Evolutionary conservation across 108 stramenopile genomes (phyloP).

Genomic region (Cylindrotheca fusiformis): DNA sequence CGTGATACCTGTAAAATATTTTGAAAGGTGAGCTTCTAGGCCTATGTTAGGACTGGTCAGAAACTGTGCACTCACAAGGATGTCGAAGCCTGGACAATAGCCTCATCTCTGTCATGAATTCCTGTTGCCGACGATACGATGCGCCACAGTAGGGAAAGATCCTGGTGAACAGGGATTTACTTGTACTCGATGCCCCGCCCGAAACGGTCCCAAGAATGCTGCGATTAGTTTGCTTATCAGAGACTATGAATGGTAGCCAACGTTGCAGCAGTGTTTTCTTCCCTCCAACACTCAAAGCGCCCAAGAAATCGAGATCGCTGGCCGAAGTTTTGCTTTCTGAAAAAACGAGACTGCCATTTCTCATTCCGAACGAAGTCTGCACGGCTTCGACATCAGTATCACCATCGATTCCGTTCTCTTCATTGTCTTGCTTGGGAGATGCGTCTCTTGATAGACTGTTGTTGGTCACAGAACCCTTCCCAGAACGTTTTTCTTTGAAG

Average conservation of each 20-base stretch:
- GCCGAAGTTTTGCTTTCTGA: neutral
- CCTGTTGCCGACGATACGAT: neutral
- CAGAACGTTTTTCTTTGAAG: slow-evolving; percentile 1
- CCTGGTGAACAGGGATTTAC: no score
- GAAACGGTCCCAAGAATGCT: neutral
- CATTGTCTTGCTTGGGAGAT: slow-evolving; percentile 15
- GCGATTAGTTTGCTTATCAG: neutral
- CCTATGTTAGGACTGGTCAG: neutral
- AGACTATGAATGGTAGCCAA: neutral
- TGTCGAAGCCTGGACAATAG: slow-evolving; percentile 53
- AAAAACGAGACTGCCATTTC: no score
- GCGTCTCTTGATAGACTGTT: slow-evolving; percentile 4
- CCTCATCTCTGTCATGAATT: slow-evolving; percentile 60
- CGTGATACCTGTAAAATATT: slow-evolving; percentile 27
- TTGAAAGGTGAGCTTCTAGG: neutral
- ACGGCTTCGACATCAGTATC: neutral
- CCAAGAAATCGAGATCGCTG: neutral
- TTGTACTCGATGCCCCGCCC: neutral
- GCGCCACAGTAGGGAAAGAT: neutral
- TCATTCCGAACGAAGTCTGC: no score
- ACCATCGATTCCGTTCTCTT: slow-evolving; percentile 9
- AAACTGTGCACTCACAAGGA: slow-evolving; percentile 55
- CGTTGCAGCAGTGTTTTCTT: neutral
- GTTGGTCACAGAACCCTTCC: neutral
- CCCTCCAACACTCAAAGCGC: neutral